Evolutionary conservation across 164 flowering plant species (phyloP), one percentile per base, ranked within the genome.

Genomic region (Aristolochia contorta): DNA sequence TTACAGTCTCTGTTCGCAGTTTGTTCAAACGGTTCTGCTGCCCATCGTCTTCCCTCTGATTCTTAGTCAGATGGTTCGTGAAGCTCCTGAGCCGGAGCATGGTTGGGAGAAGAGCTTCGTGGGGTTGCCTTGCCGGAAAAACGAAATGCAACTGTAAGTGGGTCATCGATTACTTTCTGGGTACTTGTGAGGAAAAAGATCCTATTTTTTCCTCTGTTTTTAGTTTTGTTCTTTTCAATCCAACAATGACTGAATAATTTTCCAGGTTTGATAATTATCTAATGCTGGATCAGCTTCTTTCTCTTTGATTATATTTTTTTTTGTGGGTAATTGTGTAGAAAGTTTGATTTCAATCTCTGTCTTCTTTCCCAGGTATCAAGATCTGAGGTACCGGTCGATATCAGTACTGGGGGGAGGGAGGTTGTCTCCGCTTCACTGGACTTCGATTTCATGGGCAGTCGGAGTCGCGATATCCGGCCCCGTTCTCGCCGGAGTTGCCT

Each of bases 21-120:
- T 77, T 57, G 65, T 82, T 50, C 76, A 65, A 21, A 67, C 84
- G 1, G 77, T 75, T 55, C 65, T 86, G 27, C 50, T 86, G 14
- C 87, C 89, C 0, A 58, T 84, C 3, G 66, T 84, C 23, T 84
- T 86, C 52, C 84, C 93, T 0, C 87, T 84, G 56, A 72, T 84
- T 25, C 69, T 77, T 22, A 69, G 79, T 58, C 79, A 77, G 62
- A 67, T 65, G 45, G 47, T 55, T 12, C 19, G 54, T 22, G 23
- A 22, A 3, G 65, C 75, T 15, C 64, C 59, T 0, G 63, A 54
- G 43, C 74, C 71, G 5, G 22, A 16, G 21, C 56, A 54, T 5
- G 77, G 73, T 0, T 69, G 72, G 78, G 9, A 0, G 23, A 5
- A 7, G 9, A 76, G 47, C 60, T 5, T 3, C 16, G 71, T 12